Percentiles rank a stretch among this genome's conserved stretches.
phyloP scores from a whole-genome alignment of 352 stramenopile species.

The Globisporangium middletonii region DNA sequence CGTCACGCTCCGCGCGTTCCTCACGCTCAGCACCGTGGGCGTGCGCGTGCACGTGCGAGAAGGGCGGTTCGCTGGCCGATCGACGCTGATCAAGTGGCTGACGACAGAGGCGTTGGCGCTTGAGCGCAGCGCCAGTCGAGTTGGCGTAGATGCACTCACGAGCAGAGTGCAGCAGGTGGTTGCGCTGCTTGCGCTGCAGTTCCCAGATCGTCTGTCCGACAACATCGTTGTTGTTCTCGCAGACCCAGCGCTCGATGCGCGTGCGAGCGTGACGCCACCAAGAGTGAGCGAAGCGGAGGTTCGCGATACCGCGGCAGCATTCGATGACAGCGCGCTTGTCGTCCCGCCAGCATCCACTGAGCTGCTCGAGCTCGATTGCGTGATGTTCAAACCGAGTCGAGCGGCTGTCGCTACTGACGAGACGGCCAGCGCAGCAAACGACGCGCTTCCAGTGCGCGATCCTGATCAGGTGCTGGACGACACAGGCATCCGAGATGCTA shows the following conservation, averaged over 20 bases:
- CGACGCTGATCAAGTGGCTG: conserved; percentile 8
- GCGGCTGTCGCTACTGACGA: too few relatives aligned
- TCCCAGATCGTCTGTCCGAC: background rate
- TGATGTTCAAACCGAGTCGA: too few relatives aligned
- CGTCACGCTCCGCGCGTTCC: conserved; percentile 9
- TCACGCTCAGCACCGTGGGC: conserved; percentile 1
- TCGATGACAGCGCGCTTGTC: too few relatives aligned
- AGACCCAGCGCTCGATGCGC: too few relatives aligned
- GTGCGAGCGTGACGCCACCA: background rate
- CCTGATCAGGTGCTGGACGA: too few relatives aligned
- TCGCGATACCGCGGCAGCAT: too few relatives aligned
- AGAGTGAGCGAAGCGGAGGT: background rate
- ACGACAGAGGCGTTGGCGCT: background rate
- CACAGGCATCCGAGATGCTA: too few relatives aligned
- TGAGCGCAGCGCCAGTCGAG: background rate
- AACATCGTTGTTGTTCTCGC: background rate
- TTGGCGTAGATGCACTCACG: background rate
- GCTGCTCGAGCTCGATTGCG: too few relatives aligned
- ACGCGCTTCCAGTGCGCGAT: too few relatives aligned
- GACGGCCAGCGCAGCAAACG: too few relatives aligned
- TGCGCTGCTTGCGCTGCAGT: background rate
- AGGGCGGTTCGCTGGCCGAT: background rate
- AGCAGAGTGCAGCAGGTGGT: conserved; percentile 2
- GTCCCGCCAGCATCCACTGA: too few relatives aligned
- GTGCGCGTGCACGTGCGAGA: conserved; percentile 6